Evolutionary conservation across 148 eudicot species (phyloP), one percentile per base, ranked within the genome.

Genomic region (Amaranthus cruentus): DNA sequence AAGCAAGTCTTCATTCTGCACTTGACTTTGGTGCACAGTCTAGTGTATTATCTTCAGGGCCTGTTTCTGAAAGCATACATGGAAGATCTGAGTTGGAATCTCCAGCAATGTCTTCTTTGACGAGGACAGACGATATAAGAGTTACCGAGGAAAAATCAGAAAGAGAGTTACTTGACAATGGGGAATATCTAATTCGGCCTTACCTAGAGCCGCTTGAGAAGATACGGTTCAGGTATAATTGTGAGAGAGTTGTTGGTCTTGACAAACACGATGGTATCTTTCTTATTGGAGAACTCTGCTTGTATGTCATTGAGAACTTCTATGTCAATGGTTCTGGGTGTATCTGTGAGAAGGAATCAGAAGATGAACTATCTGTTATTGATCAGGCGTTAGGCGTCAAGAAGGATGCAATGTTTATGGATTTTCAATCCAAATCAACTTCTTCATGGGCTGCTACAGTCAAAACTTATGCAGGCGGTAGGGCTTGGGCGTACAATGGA

Each of bases 211-310:
- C 92, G 73, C 55, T 69, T 55, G 99, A 96, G 69, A 96, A 79
- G 85, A 96, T 96, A 76, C 84, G 89, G 73, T 87, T 81, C 76
- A 87, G 84, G 84, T 96, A 92, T 81, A 96, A 96, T 60, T 92
- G 99, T 84, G 99, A 96, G 79, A 87, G 99, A 79, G 95, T 96
- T 68, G 80, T 90, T 69, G 97, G 96, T 71, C 93, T 96, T 72
- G 99, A 96, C 83, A 96, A 96, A 81, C 99, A 90, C 81, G 99
- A 96, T 81, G 99, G 99, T 28, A 88, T 96, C 80, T 96, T 96
- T 85, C 84, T 96, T 73, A 92, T 96, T 44, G 99, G 99, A 77
- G 99, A 92, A 79, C 91, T 84, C 57, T 88, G 92, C 75, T 74
- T 96, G 76, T 96, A 96, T 76, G 83, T 92, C 52, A 96, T 96